Evolutionary conservation across 164 flowering plant genomes (phyloP), one percentile per base, ranked within the genome.

Genomic region (Paratinospora sagittata): DNA sequence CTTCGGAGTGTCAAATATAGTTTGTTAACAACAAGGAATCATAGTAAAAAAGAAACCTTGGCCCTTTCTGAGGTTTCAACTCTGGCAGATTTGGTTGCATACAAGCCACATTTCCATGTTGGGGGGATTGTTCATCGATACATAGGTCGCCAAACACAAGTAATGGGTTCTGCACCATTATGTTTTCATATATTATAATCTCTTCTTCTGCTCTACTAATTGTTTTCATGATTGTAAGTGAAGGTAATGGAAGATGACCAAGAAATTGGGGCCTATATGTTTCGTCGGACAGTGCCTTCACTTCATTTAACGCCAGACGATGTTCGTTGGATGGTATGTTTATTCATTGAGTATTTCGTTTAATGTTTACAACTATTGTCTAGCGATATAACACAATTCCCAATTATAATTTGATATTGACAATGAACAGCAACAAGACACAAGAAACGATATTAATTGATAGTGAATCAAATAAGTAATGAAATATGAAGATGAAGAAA

Each of bases 211-310:
- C 16, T 17, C 23, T 21, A 24, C 57, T 66, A 23, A 66, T 17
- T 63, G 12, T 8, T 58, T 1, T 11, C 65, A 30, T 76, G 63
- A 61, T 73, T 47, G 55, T 62, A 27, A 58, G 6, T 82, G 82
- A 82, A 96, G 99, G 99, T 96, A 60, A 88, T 96, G 91, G 99
- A 96, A 80, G 99, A 96, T 83, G 92, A 86, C 72, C 95, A 83
- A 74, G 99, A 96, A 84, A 89, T 93, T 72, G 89, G 85, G 43
- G 98, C 99, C 27, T 96, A 87, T 76, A 88, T 96, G 97, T 96
- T 96, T 68, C 92, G 98, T 12, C 84, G 97, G 72, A 96, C 97
- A 52, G 95, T 96, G 58, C 99, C 99, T 75, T 88, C 92, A 11
- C 74, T 84, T 82, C 93, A 96, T 85, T 79, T 96, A 47, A 84